phyloP scores from a whole-genome alignment of 2,329 filamentous ascomycete species.

The Cladorrhinum sp. region DNA sequence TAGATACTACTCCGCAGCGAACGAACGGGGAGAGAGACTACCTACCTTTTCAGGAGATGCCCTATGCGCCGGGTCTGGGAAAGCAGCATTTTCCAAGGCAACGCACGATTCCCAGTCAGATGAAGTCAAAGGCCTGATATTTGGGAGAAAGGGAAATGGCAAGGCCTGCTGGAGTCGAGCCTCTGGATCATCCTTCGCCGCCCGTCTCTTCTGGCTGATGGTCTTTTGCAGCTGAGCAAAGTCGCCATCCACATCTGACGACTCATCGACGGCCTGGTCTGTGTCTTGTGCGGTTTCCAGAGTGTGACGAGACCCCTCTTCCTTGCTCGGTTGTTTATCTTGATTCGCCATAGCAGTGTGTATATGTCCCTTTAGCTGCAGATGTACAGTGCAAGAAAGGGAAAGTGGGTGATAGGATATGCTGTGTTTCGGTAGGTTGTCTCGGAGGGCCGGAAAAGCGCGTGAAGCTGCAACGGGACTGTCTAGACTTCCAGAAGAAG shows the following conservation, averaged over 20 bases:
- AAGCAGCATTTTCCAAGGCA: constrained; percentile 54
- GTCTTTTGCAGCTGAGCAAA: constrained; percentile 37
- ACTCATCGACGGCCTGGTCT: constrained; percentile 30
- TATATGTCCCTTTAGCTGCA: neutral
- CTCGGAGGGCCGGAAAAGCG: neutral
- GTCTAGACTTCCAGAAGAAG: constrained; percentile 1
- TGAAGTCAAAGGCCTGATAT: constrained; percentile 68
- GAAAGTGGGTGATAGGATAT: neutral
- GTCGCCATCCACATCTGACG: constrained; percentile 32
- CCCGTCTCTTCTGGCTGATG: constrained; percentile 39
- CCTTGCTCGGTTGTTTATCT: neutral
- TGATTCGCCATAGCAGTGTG: neutral
- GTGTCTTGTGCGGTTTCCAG: constrained; percentile 2
- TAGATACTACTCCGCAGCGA: neutral
- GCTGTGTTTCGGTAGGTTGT: neutral
- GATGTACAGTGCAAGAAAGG: neutral
- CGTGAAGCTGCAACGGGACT: neutral
- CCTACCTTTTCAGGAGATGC: constrained; percentile 54
- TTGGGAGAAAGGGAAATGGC: constrained; percentile 64
- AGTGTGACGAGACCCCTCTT: neutral
- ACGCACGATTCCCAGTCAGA: constrained; percentile 61
- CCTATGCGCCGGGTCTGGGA: constrained; percentile 47
- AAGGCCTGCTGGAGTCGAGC: constrained; percentile 42
- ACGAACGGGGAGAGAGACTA: constrained; percentile 6
- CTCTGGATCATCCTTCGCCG: constrained; percentile 33